These are phyloP conservation scores for Tarenaya hassleriana DNA, from an alignment of 345 rosid species.

Conservation along the genomic window DNA sequence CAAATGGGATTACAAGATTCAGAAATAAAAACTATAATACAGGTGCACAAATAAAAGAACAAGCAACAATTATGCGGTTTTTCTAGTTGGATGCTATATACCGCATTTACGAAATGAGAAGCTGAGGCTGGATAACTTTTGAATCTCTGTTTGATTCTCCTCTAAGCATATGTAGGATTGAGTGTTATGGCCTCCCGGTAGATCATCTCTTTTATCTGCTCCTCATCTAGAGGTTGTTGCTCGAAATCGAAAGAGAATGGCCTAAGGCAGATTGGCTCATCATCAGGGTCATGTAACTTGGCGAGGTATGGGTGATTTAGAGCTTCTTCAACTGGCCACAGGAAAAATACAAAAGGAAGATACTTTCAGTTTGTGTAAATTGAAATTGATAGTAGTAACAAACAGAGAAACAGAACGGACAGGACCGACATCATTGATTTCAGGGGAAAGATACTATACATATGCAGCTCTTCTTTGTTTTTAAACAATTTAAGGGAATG, in stretches of 20 bases:
- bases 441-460: too few species aligned
- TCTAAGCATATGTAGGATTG: constrained; percentile 64
- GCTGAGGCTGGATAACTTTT: too few species aligned
- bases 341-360: constrained; percentile 9
- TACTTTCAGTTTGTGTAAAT: constrained; percentile 1
- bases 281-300: constrained; percentile 74
- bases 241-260: constrained; percentile 88
- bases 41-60: constrained; percentile 29
- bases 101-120: constrained; percentile 1
- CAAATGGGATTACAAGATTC: constrained; percentile 19
- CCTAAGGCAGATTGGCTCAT: constrained; percentile 75
- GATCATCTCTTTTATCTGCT: constrained; percentile 87
- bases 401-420: not conserved
- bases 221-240: constrained; percentile 71
- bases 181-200: constrained; percentile 66
- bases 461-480: too few species aligned
- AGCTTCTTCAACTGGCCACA: constrained; percentile 83
- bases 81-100: constrained; percentile 19
- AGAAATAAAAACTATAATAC: too few species aligned
- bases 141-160: constrained; percentile 2
- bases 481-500: too few species aligned
- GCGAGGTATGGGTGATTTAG: constrained; percentile 80
- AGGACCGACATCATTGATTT: not conserved
- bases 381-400: constrained; percentile 2
- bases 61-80: constrained; percentile 15